Conservation (phyloP, 805 yeast genomes). For the Limtongia smithiae region DNA sequence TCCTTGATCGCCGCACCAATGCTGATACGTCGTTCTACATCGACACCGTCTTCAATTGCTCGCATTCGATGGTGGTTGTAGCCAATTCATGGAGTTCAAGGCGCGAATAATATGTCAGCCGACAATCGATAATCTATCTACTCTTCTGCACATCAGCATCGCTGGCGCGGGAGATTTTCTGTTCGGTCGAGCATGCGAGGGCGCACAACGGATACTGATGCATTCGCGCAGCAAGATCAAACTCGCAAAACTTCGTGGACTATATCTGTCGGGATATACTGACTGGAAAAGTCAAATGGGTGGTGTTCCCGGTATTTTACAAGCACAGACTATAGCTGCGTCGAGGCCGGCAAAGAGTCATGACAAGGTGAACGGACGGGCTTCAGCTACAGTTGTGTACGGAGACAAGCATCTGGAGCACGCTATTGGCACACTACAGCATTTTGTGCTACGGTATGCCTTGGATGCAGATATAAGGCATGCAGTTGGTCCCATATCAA, state of each 20-base stretch:
- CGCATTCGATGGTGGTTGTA: too few relatives aligned
- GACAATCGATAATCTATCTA: background rate
- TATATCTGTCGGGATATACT: constrained; percentile 73
- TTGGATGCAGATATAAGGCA: constrained; percentile 43
- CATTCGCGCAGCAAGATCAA: constrained; percentile 49
- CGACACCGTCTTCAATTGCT: too few relatives aligned
- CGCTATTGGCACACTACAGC: constrained; percentile 76
- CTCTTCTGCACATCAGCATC: background rate
- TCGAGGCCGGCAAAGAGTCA: too few relatives aligned
- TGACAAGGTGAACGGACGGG: constrained; percentile 50
- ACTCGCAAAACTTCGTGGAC: constrained; percentile 54
- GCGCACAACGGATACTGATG: constrained; percentile 71
- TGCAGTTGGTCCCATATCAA: constrained; percentile 33
- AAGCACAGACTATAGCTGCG: constrained; percentile 53
- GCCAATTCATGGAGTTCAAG: background rate
- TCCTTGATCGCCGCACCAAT: too few relatives aligned
- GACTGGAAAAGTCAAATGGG: constrained; percentile 66
- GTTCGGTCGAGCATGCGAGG: constrained; percentile 80
- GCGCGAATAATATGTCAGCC: constrained; percentile 2
- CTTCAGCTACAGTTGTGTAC: constrained; percentile 54
- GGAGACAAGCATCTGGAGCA: constrained; percentile 49
- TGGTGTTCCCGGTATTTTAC: constrained; percentile 87
- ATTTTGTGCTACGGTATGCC: constrained; percentile 78
- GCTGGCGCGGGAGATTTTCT: constrained; percentile 41
- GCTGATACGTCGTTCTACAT: too few relatives aligned